A percentile compares a stretch with the other conserved stretches of the same genome.
These are phyloP conservation scores for Phlebopus sp. DNA, from an alignment of 1,284 basidiomycete genomes.

Conservation along the genomic window DNA sequence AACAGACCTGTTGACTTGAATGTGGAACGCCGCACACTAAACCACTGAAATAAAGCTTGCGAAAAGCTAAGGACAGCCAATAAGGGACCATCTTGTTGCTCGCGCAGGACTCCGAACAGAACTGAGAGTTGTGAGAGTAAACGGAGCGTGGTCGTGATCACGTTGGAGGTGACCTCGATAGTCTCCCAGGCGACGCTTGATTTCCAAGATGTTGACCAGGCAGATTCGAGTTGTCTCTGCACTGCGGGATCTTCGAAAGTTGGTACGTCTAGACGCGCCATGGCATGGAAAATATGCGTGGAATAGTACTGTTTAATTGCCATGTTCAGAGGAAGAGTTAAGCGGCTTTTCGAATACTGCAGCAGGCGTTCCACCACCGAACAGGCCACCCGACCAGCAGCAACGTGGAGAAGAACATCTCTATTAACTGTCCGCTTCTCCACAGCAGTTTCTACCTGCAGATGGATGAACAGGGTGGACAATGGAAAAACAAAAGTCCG, in stretches of 20 bases:
- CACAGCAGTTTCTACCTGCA: conserved; percentile 64
- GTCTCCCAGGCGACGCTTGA: conserved; percentile 61
- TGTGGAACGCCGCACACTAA: conserved; percentile 21
- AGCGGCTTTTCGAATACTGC: conserved; percentile 34
- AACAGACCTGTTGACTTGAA: conserved; percentile 33
- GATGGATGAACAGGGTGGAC: conserved; percentile 2
- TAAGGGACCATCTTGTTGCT: conserved; percentile 62
- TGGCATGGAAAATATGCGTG: conserved; percentile 59
- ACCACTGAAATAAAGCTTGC: conserved; percentile 45
- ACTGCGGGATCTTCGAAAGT: conserved; percentile 68
- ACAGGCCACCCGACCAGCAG: conserved; percentile 52
- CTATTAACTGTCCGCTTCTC: conserved; percentile 64
- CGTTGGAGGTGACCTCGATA: conserved; percentile 41
- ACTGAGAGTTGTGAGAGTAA: conserved; percentile 62
- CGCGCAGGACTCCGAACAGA: conserved; percentile 55
- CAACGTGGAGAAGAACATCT: conserved; percentile 51
- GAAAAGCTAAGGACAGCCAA: conserved; percentile 57
- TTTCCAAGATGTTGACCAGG: conserved; percentile 41
- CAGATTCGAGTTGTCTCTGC: conserved; percentile 62
- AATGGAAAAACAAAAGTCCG: neutral
- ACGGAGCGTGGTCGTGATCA: conserved; percentile 50
- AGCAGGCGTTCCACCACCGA: conserved; percentile 47
- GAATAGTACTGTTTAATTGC: conserved; percentile 64
- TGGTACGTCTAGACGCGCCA: conserved; percentile 70
- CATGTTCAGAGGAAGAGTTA: conserved; percentile 50